These are phyloP conservation scores for Otatea glauca DNA, from an alignment of 176 grass and related monocot species.

Conservation along the genomic window DNA sequence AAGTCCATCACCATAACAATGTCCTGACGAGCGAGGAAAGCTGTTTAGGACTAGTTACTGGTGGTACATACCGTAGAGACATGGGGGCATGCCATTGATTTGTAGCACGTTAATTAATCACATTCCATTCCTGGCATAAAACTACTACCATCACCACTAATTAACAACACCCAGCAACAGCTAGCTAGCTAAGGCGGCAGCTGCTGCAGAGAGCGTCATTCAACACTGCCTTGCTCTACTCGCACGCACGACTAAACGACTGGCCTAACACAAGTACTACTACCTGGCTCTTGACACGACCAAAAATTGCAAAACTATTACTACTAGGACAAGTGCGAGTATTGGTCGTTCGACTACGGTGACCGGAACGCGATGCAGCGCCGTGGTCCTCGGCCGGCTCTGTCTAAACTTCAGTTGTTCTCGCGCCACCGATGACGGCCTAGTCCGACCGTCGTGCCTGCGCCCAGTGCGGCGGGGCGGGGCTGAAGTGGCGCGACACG, in stretches of 20 bases:
- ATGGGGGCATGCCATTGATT: not conserved
- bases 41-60: not conserved
- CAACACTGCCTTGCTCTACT: not conserved
- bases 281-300: not conserved
- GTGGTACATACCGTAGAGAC: not conserved
- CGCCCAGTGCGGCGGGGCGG: slow-evolving; percentile 52
- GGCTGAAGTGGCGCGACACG: slow-evolving; percentile 66
- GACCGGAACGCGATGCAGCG: not conserved
- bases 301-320: not conserved
- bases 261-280: slow-evolving; percentile 1
- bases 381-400: not conserved
- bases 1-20: not conserved
- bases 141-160: not conserved
- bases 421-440: not conserved
- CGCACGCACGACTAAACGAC: not conserved
- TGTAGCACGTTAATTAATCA: slow-evolving; percentile 23
- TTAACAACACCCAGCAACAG: slow-evolving; percentile 13
- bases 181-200: not conserved
- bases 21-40: not conserved
- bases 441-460: not conserved
- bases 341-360: not conserved
- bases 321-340: not conserved
- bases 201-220: not conserved
- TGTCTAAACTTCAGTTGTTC: not conserved
- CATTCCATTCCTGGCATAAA: not conserved